Evolutionary conservation across 2,329 filamentous ascomycete species (phyloP).

Genomic region (Fonsecaea erecta): DNA sequence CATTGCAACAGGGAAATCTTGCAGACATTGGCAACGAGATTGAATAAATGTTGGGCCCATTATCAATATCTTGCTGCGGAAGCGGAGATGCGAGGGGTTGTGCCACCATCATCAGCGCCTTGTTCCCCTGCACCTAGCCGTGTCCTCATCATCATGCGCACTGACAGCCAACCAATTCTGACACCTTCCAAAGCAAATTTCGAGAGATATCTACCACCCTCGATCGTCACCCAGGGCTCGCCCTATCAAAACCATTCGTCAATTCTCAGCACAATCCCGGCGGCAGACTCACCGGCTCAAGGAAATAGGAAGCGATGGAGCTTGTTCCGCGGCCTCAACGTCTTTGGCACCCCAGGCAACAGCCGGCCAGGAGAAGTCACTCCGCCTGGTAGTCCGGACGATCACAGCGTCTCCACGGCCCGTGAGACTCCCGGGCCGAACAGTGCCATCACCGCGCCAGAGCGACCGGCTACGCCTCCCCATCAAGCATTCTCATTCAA

Average conservation of each 20-base stretch:
- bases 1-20: constrained; percentile 66
- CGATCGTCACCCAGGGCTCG: constrained; percentile 41
- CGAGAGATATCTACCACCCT: constrained; percentile 60
- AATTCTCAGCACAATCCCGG: constrained; percentile 41
- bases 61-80: constrained; percentile 75
- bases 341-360: constrained; percentile 51
- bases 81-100: constrained; percentile 61
- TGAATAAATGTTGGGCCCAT: constrained; percentile 76
- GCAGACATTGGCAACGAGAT: constrained; percentile 66
- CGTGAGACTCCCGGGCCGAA: constrained; percentile 21
- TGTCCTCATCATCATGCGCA: constrained; percentile 84
- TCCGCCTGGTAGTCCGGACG: constrained; percentile 46
- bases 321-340: constrained; percentile 53
- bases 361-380: constrained; percentile 51
- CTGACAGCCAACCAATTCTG: constrained; percentile 66
- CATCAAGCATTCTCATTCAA: constrained; percentile 67
- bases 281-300: constrained; percentile 35
- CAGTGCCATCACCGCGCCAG: constrained; percentile 40
- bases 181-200: constrained; percentile 65
- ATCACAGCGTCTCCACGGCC: constrained; percentile 11
- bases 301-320: constrained; percentile 55
- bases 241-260: constrained; percentile 46
- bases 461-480: constrained; percentile 44
- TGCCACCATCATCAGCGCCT: constrained; percentile 75
- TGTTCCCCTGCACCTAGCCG: constrained; percentile 83